Base-by-base conservation (phyloP, 83 land plant genomes). In the Isoetes engelmannii region DNA sequence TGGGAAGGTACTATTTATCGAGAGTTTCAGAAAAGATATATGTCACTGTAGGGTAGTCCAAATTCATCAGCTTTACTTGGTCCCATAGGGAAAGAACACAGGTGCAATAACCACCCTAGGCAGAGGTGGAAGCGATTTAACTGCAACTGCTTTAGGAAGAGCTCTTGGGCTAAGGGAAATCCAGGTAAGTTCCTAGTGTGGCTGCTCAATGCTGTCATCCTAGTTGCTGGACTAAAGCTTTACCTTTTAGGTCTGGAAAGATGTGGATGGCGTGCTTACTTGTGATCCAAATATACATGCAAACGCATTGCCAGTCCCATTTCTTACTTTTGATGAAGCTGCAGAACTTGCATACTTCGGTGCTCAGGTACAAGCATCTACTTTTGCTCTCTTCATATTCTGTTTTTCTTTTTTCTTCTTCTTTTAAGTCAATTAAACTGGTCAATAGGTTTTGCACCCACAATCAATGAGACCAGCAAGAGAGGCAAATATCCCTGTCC, bases 231-330 rank as follows among this genome's bases (percentile, higher is more conserved):
- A n/a, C n/a, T n/a, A n/a, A n/a, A n/a, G n/a, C n/a, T n/a, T n/a
- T n/a, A n/a, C n/a, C n/a, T n/a, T 64, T 51, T 72, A 89, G 97
- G 97, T 89, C 28, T 92, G 97, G 97, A 92, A 92, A 72, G 97
- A 92, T 82, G 97, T 92, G n/a, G 97, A 92, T 92, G 97, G 94
- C 58, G 97, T 92, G 57, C 71, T 89, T 74, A 92, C 97, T n/a
- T 92, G 97, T 74, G 94, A 92, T 79, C 97, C 97, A 55, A 81
- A 83, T 46, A 86, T 92, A 42, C 69, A 75, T 64, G 9, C 74
- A 44, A 43, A 70, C 42, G 97, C 97, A 54, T 48, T 75, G 57
- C 88, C 93, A 44, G 94, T 92, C n/a, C 88, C 90, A 4, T 83
- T 68, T 76, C 74, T 92, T 82, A 89, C 97, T 56, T 92, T 86